Evolutionary conservation across 164 flowering plant genomes (phyloP).

Genomic region (Paratinospora sagittata): DNA sequence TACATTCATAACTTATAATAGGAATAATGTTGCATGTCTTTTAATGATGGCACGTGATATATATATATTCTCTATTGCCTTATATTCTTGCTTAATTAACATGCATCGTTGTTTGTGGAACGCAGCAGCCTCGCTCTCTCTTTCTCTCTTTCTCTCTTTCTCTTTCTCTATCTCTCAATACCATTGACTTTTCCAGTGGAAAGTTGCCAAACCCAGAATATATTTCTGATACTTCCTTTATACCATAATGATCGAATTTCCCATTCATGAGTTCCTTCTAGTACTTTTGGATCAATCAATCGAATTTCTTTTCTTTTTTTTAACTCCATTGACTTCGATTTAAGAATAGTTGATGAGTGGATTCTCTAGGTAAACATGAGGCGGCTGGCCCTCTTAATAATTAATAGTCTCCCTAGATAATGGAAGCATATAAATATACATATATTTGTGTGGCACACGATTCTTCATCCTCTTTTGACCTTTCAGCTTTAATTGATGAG

Average conservation of each 20-base stretch:
- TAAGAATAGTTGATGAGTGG: background rate
- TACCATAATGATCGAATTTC: background rate
- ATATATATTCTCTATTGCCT: no score
- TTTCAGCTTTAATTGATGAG: background rate
- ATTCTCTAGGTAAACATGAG: background rate
- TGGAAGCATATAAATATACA: background rate
- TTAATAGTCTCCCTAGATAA: background rate
- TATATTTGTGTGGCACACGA: background rate
- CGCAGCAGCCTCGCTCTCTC: background rate
- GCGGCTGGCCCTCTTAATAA: background rate
- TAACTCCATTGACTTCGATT: background rate
- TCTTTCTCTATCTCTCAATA: background rate
- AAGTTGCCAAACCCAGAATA: conserved; percentile 3
- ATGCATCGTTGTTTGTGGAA: no score
- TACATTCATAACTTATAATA: background rate
- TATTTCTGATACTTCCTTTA: background rate
- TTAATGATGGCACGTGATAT: background rate
- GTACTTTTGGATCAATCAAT: no score
- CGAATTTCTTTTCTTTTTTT: background rate
- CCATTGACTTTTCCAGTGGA: background rate
- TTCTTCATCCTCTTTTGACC: background rate
- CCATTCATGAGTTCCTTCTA: background rate
- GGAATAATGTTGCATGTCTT: background rate
- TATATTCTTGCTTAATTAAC: no score
- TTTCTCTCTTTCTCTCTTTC: background rate